Evolutionary conservation across 148 eudicot species (phyloP).

Genomic region (Diospyros kaki): DNA sequence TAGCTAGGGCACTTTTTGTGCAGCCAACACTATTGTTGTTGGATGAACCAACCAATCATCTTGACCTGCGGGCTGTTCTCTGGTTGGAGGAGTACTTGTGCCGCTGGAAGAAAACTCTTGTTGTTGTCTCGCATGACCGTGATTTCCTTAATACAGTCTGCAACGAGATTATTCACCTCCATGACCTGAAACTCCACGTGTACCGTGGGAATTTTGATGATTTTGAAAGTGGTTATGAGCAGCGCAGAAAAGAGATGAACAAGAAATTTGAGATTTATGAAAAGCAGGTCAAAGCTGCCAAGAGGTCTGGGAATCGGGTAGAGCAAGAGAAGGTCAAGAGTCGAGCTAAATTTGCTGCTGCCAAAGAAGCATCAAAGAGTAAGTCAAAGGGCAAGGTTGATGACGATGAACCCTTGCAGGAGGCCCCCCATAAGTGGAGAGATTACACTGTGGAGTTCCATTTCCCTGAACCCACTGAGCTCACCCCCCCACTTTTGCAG

Average conservation of each 20-base stretch:
- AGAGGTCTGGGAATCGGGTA: constrained; percentile 42
- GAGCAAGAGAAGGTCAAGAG: constrained; percentile 56
- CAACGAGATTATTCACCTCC: constrained; percentile 57
- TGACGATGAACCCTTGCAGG: constrained; percentile 40
- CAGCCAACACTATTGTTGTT: constrained; percentile 52
- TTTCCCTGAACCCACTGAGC: constrained; percentile 37
- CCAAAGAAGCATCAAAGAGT: constrained; percentile 36
- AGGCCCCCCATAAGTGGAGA: constrained; percentile 56
- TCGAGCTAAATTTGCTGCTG: constrained; percentile 41
- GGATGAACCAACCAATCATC: constrained; percentile 64
- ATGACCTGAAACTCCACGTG: constrained; percentile 52
- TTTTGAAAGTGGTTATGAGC: constrained; percentile 57
- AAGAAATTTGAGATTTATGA: constrained; percentile 44
- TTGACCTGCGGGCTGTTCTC: constrained; percentile 57
- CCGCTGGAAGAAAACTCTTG: constrained; percentile 61
- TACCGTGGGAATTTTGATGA: constrained; percentile 62
- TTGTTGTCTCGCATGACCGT: constrained; percentile 61
- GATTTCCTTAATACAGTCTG: constrained; percentile 60
- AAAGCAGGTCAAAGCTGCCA: constrained; percentile 59
- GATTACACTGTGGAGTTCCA: constrained; percentile 32
- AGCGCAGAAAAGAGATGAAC: constrained; percentile 48
- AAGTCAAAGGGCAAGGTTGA: constrained; percentile 48
- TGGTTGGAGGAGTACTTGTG: constrained; percentile 64
- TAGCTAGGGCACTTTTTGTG: constrained; percentile 54
- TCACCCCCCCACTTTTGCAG: constrained; percentile 56